phyloP scores from a whole-genome alignment of 176 grass and related monocot species.

The Raddia distichophylla region DNA sequence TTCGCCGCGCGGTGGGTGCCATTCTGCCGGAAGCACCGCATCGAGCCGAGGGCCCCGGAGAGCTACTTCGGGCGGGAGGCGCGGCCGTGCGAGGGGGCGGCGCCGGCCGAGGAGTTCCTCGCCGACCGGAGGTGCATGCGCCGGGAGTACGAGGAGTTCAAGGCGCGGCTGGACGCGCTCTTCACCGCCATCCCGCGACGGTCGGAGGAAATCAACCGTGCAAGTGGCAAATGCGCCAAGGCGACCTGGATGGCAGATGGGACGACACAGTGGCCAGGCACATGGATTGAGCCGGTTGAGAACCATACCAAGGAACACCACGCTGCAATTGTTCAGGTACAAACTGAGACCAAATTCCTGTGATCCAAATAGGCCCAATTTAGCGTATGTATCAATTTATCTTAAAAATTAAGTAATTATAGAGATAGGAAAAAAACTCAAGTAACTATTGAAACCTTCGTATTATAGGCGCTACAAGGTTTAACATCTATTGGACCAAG shows the following conservation, averaged over 20 bases:
- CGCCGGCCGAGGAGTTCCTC: neutral
- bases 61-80: conserved; percentile 1
- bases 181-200: neutral
- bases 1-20: conserved; percentile 9
- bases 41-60: conserved; percentile 17
- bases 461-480: no score
- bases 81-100: neutral
- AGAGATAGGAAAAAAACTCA: no score
- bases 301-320: conserved; percentile 1
- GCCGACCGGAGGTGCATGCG: neutral
- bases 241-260: conserved; percentile 25
- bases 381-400: no score
- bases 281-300: neutral
- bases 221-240: neutral
- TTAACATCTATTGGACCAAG: no score
- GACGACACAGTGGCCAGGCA: conserved; percentile 22
- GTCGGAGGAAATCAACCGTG: neutral
- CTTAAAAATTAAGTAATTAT: no score
- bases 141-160: conserved; percentile 16
- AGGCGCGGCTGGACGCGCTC: neutral
- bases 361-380: no score
- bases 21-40: conserved; percentile 11
- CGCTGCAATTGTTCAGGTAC: conserved; percentile 1
- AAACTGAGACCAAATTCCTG: neutral
- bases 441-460: no score